These are phyloP conservation scores for Paracoccidioides lutzii DNA, from an alignment of 2,329 filamentous ascomycete genomes.

Conservation along the genomic window DNA sequence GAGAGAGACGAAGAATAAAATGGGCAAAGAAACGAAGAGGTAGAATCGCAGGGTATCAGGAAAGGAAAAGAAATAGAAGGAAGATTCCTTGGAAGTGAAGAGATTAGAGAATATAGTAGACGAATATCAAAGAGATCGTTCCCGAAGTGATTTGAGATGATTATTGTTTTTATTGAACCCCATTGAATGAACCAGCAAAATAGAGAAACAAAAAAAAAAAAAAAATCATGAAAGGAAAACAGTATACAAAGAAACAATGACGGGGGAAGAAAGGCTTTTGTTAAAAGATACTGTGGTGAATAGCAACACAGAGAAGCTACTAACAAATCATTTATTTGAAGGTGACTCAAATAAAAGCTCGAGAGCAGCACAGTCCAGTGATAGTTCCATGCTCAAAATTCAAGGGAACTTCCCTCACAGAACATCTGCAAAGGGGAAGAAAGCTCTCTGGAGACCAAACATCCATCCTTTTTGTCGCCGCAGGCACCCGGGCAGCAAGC, in stretches of 20 bases:
- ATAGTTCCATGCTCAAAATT: background rate
- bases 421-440: background rate
- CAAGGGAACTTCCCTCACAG: background rate
- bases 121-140: constrained; percentile 4
- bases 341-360: background rate
- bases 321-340: background rate
- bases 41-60: too few species aligned
- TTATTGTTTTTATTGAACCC: constrained; percentile 4
- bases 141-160: constrained; percentile 2
- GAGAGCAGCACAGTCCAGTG: background rate
- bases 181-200: background rate
- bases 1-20: constrained; percentile 12
- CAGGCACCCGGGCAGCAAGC: background rate
- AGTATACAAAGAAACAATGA: constrained; percentile 1
- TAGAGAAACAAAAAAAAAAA: constrained; percentile 4
- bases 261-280: background rate
- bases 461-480: background rate
- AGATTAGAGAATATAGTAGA: constrained; percentile 6
- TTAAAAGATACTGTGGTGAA: background rate
- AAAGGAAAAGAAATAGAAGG: constrained; percentile 7
- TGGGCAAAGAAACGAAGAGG: constrained; percentile 10
- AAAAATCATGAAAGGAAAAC: constrained; percentile 1
- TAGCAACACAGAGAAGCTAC: background rate
- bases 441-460: background rate
- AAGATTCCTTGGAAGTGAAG: constrained; percentile 8